Percentiles rank a stretch among this genome's conserved stretches.
phyloP scores from a whole-genome alignment of 148 eudicot species.

The Heliamphora exappendiculata region DNA sequence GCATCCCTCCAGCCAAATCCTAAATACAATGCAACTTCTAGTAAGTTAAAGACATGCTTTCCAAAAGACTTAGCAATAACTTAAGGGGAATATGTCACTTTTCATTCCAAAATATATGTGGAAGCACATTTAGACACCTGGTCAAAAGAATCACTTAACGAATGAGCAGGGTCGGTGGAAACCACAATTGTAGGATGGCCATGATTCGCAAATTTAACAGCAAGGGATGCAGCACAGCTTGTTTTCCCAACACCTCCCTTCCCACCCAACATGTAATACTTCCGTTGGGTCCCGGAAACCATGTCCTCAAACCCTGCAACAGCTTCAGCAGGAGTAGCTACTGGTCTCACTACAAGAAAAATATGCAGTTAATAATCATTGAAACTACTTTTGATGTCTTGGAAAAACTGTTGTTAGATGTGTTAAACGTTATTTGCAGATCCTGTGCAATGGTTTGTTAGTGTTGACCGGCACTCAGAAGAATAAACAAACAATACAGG shows the following conservation, averaged over 20 bases:
- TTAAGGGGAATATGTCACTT: neutral
- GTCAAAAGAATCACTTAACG: constrained; percentile 74
- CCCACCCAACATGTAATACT: constrained; percentile 75
- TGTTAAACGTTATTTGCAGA: neutral
- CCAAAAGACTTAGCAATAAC: neutral
- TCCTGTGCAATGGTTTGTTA: neutral
- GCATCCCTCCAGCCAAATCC: constrained; percentile 69
- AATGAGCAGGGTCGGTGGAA: constrained; percentile 86
- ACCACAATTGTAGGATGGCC: constrained; percentile 73
- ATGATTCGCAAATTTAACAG: constrained; percentile 71
- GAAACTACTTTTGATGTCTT: neutral
- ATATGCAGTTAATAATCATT: neutral
- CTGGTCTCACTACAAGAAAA: constrained; percentile 36
- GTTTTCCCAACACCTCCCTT: constrained; percentile 79
- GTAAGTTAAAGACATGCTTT: neutral
- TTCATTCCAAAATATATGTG: neutral
- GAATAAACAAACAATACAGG: neutral
- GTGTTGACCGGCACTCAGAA: neutral
- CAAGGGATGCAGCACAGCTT: constrained; percentile 80
- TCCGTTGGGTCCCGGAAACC: constrained; percentile 50
- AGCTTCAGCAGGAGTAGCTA: constrained; percentile 34
- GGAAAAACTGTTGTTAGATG: neutral
- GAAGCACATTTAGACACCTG: constrained; percentile 31
- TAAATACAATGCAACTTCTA: neutral
- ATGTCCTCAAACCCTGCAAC: constrained; percentile 50